Evolutionary conservation across 495 filamentous ascomycete species (phyloP).

Genomic region (Extremus antarcticus): DNA sequence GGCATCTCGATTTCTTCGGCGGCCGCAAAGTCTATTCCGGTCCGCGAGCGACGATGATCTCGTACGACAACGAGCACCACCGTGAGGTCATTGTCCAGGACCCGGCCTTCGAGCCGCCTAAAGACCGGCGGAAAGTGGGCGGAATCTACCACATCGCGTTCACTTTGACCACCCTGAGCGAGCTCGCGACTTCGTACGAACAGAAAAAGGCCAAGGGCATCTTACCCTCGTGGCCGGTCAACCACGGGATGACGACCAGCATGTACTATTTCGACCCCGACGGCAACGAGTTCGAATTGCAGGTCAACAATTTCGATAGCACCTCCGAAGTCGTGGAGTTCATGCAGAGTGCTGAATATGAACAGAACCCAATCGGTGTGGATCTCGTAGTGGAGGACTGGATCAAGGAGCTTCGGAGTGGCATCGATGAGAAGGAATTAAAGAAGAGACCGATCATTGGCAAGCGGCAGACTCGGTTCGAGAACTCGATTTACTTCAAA

Average conservation of each 20-base stretch:
- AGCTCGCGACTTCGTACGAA: slow-evolving; percentile 24
- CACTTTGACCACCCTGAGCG: slow-evolving; percentile 9
- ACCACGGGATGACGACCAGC: slow-evolving; percentile 37
- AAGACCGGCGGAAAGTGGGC: slow-evolving; percentile 22
- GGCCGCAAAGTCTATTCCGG: too few relatives aligned
- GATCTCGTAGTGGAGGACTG: slow-evolving; percentile 34
- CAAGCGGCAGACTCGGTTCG: too few relatives aligned
- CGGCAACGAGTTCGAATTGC: slow-evolving; percentile 38
- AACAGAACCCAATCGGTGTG: slow-evolving; percentile 29
- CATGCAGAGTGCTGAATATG: slow-evolving; percentile 18
- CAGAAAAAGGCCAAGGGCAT: slow-evolving; percentile 29
- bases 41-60: too few relatives aligned
- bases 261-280: slow-evolving; percentile 39
- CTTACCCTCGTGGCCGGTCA: slow-evolving; percentile 35
- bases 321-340: slow-evolving; percentile 30
- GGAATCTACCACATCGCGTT: slow-evolving; percentile 17
- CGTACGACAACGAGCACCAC: slow-evolving; percentile 21
- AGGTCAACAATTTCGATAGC: slow-evolving; percentile 37
- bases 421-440: slow-evolving; percentile 25
- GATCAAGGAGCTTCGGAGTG: slow-evolving; percentile 25
- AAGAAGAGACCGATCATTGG: slow-evolving; percentile 29
- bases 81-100: slow-evolving; percentile 21
- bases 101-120: neutral
- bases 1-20: too few relatives aligned
- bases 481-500: too few relatives aligned